phyloP scores from a whole-genome alignment of 306 rosid species.

The Gillenia trifoliata region DNA sequence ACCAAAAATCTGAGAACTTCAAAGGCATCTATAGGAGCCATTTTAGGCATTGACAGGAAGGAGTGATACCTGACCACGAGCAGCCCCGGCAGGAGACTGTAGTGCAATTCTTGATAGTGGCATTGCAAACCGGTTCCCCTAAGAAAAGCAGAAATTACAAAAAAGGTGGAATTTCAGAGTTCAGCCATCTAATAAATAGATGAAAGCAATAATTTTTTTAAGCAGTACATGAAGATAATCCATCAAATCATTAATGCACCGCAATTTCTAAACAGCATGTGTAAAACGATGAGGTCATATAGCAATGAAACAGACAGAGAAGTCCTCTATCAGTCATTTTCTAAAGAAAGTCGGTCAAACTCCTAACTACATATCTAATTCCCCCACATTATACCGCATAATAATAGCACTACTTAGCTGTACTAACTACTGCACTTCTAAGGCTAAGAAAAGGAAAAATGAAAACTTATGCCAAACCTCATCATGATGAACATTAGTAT shows the following conservation, averaged over 20 bases:
- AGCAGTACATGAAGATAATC: neutral
- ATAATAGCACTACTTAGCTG: neutral
- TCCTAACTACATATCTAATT: neutral
- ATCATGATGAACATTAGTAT: neutral
- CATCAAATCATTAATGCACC: neutral
- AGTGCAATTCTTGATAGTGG: constrained; percentile 78
- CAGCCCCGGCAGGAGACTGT: constrained; percentile 86
- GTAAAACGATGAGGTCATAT: neutral
- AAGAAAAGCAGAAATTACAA: constrained; percentile 8
- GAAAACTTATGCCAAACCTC: neutral
- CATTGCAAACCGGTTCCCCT: constrained; percentile 85
- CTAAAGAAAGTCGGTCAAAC: neutral
- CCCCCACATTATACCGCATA: neutral
- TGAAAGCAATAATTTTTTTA: neutral
- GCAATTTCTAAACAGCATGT: neutral
- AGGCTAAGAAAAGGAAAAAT: neutral
- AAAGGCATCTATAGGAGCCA: neutral
- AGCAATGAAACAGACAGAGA: neutral
- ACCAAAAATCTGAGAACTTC: neutral
- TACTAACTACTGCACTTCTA: neutral
- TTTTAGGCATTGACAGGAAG: neutral
- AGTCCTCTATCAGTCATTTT: neutral
- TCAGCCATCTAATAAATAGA: constrained; percentile 9
- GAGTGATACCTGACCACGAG: constrained; percentile 84
- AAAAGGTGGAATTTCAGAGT: neutral